A percentile compares a stretch with the other conserved stretches of the same genome.
phyloP scores from a whole-genome alignment of 257 asterid species.

The Solanum verrucosum region DNA sequence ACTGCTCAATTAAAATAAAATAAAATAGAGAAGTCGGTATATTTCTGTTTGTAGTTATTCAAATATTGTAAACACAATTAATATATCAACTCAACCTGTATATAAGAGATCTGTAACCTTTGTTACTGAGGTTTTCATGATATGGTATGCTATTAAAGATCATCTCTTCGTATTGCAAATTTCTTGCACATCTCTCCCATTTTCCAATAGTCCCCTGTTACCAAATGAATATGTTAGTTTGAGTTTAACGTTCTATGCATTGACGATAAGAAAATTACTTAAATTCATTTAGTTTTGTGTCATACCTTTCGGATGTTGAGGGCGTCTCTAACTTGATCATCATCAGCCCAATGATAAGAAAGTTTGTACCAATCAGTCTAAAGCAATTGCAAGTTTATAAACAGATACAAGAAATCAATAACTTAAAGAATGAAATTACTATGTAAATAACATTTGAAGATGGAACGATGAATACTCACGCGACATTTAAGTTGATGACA shows the following conservation, averaged over 20 bases:
- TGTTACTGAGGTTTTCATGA: slow-evolving; percentile 16
- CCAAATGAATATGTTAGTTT: not conserved
- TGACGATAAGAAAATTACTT: not conserved
- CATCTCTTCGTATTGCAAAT: not conserved
- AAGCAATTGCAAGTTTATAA: not conserved
- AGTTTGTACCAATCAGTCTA: not conserved
- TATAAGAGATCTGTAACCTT: slow-evolving; percentile 12
- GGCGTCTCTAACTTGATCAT: slow-evolving; percentile 1
- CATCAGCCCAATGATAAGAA: slow-evolving; percentile 7
- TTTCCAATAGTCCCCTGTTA: slow-evolving; percentile 6
- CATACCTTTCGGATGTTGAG: slow-evolving; percentile 8
- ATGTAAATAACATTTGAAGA: not conserved
- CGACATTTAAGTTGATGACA: slow-evolving; percentile 3
- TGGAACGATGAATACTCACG: not conserved
- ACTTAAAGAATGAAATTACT: not conserved
- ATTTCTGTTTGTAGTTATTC: not conserved
- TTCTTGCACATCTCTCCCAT: slow-evolving; percentile 10
- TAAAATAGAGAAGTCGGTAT: too few species aligned
- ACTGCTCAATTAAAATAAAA: not conserved
- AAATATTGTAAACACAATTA: not conserved
- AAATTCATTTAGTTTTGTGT: not conserved
- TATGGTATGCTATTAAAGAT: not conserved
- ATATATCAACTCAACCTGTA: not conserved
- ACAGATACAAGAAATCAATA: not conserved
- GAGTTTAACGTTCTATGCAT: not conserved